Base-by-base conservation (phyloP, 2,329 filamentous ascomycete genomes). In the Aureobasidium lini region DNA sequence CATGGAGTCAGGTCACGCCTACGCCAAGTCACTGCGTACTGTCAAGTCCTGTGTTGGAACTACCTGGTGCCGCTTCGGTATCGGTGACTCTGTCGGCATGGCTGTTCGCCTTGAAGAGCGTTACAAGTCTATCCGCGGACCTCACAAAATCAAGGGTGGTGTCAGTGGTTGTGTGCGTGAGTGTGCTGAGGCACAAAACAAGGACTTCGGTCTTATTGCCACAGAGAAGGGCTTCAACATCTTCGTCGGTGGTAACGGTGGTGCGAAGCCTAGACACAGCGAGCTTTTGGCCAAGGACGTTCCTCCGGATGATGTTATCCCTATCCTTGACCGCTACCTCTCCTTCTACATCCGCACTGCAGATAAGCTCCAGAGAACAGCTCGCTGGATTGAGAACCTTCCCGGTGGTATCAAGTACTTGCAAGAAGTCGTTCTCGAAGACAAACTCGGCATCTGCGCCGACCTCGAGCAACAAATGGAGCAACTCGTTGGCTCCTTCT, bases 291-390 rank as follows among this genome's bases (percentile, higher is more conserved):
- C 89, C 61, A 92, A 91, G 70, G 90, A 96, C 66, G 90, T 95
- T 0, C 84, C 89, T 0, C 88, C 89, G 0, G 84, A 89, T 54
- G 88, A 95, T 67, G 86, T 95, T 8, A 80, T 95, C 8, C 84
- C 89, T 1, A 88, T 96, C 60, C 78, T 96, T 2, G 92, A 96
- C 71, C 86, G 92, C 46, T 96, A 94, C 69, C 81, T 96, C 28
- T 90, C 92, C 75, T 93, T 96, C 78, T 96, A 96, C 75, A 94
- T 96, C 67, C 88, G 90, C 65, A 95, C 92, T 0, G 91, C 90
- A 46, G 91, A 96, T 76, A 91, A 89, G 69, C 83, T 96, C 0
- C 90, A 96, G 73, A 84, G 91, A 52, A 96, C 91, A 29, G 91
- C 91, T 0, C 82, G 90, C 28, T 96, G 91, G 91, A 78, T 96